A percentile compares a stretch with the other conserved stretches of the same genome.
Evolutionary conservation across 2,329 filamentous ascomycete genomes (phyloP).

Genomic region (Epichloe aotearoae): DNA sequence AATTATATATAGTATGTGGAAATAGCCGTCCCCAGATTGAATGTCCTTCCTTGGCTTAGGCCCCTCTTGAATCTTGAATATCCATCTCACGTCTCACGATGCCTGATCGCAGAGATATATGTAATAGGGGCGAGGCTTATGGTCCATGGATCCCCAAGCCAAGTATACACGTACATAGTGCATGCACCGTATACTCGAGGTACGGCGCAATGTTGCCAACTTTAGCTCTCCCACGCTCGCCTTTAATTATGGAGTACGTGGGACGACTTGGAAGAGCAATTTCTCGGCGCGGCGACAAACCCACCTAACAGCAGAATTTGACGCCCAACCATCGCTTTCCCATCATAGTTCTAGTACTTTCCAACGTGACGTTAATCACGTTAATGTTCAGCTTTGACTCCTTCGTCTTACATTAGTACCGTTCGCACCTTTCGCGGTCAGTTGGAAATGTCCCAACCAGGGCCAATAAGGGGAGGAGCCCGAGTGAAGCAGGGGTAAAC

Average conservation of each 20-base stretch:
- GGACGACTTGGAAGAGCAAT: not conserved
- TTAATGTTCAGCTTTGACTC: too few species aligned
- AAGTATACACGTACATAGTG: not conserved
- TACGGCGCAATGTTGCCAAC: not conserved
- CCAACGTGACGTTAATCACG: too few species aligned
- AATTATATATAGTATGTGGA: not conserved
- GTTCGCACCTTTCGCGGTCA: too few species aligned
- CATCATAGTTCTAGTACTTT: too few species aligned
- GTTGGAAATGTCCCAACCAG: too few species aligned
- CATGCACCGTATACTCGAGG: not conserved
- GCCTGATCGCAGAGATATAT: not conserved
- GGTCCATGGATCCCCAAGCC: not conserved
- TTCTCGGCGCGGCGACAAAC: not conserved
- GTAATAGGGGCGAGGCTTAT: not conserved
- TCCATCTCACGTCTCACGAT: not conserved
- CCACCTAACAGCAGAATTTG: not conserved
- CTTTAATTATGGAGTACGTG: not conserved
- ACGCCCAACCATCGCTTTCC: too few species aligned
- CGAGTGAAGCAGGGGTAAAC: not conserved
- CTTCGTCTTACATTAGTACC: too few species aligned
- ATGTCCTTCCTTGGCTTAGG: not conserved
- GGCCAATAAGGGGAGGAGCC: too few species aligned
- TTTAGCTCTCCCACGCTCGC: not conserved
- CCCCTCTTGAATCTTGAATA: not conserved
- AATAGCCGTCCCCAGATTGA: not conserved